phyloP scores from a whole-genome alignment of 164 flowering plant genomes.

The Annona squamosa region DNA sequence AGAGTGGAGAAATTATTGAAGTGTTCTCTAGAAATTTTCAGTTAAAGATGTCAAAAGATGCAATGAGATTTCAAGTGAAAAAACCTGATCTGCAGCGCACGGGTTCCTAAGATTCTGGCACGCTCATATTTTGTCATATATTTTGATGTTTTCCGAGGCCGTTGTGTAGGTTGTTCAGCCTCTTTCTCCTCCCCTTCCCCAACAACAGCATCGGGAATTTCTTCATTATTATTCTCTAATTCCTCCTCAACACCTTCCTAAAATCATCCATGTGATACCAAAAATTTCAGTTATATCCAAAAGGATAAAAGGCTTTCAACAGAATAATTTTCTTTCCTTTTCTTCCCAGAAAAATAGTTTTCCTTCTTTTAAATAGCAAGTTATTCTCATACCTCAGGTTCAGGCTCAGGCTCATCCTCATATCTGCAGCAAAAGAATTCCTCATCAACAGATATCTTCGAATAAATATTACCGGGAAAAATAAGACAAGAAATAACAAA shows the following conservation, averaged over 20 bases:
- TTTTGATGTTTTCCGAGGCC: constrained; percentile 47
- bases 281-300: constrained; percentile 4
- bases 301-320: neutral
- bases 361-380: neutral
- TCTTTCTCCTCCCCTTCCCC: constrained; percentile 39
- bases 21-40: neutral
- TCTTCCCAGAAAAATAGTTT: neutral
- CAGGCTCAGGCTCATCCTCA: constrained; percentile 90
- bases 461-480: neutral
- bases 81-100: constrained; percentile 62
- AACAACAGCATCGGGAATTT: constrained; percentile 29
- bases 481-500: neutral
- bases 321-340: too few species aligned
- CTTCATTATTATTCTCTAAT: constrained; percentile 35
- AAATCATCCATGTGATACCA: constrained; percentile 1
- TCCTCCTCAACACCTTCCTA: constrained; percentile 55
- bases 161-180: constrained; percentile 22
- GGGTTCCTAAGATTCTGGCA: constrained; percentile 59
- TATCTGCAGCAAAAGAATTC: constrained; percentile 33
- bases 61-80: neutral
- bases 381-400: constrained; percentile 41
- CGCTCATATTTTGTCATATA: constrained; percentile 65
- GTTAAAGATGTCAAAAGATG: neutral
- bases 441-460: neutral
- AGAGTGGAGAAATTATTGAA: neutral